A percentile compares a stretch with the other conserved stretches of the same genome.
These are phyloP conservation scores for Astrothelium subdiscretum DNA, from an alignment of 495 filamentous ascomycete species.

Conservation along the genomic window DNA sequence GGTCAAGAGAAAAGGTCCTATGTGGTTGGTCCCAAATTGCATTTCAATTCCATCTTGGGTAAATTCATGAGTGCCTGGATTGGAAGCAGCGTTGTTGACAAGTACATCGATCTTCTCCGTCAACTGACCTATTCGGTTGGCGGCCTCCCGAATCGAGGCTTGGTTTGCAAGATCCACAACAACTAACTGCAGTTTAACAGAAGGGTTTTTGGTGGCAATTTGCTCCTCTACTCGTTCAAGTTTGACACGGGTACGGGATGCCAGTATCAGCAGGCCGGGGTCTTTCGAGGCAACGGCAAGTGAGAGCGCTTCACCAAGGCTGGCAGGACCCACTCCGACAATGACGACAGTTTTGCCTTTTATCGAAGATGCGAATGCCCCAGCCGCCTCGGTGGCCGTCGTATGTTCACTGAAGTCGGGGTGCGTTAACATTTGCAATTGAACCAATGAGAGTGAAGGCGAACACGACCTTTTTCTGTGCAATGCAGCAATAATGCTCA, in stretches of 20 bases:
- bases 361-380: conserved; percentile 16
- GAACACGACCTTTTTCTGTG: no score
- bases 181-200: conserved; percentile 29
- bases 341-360: conserved; percentile 20
- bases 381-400: conserved; percentile 17
- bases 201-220: conserved; percentile 27
- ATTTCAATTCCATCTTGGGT: conserved; percentile 29
- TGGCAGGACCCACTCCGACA: conserved; percentile 37
- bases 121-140: conserved; percentile 26
- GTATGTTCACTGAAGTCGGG: conserved; percentile 20
- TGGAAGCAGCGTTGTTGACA: conserved; percentile 38
- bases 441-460: no score
- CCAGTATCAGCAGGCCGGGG: conserved; percentile 41
- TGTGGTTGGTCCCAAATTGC: conserved; percentile 23
- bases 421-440: conserved; percentile 12
- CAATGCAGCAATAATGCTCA: no score
- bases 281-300: conserved; percentile 41
- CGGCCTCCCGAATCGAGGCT: conserved; percentile 32
- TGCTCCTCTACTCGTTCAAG: conserved; percentile 36
- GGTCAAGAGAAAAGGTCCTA: conserved; percentile 26
- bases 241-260: conserved; percentile 40
- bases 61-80: conserved; percentile 22
- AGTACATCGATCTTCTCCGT: conserved; percentile 33
- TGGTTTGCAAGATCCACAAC: conserved; percentile 39
- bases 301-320: conserved; percentile 42